These are phyloP conservation scores for Pochonia chlamydosporia DNA, from an alignment of 2,329 filamentous ascomycete genomes.

Conservation along the genomic window DNA sequence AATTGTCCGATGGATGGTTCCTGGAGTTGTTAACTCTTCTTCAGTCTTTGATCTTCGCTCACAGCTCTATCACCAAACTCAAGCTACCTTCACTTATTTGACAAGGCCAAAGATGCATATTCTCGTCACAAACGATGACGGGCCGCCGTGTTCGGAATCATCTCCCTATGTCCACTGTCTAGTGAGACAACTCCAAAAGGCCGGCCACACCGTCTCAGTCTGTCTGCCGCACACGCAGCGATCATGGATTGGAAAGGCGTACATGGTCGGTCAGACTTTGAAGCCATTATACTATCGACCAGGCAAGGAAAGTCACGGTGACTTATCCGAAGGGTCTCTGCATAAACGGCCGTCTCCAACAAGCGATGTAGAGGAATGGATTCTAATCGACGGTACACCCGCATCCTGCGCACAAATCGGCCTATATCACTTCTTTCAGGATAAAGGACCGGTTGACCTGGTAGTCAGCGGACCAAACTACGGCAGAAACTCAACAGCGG, in stretches of 20 bases:
- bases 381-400: conserved; percentile 74
- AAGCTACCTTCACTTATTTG: background rate
- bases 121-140: conserved; percentile 72
- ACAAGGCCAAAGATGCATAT: conserved; percentile 44
- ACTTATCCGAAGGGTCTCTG: conserved; percentile 54
- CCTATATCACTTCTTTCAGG: conserved; percentile 70
- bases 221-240: conserved; percentile 86
- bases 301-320: conserved; percentile 31
- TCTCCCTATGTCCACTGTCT: conserved; percentile 77
- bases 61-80: background rate
- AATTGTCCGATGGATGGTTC: too few species aligned
- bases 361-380: conserved; percentile 65
- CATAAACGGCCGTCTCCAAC: conserved; percentile 51
- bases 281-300: conserved; percentile 79
- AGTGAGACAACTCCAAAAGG: conserved; percentile 60
- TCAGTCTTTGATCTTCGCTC: too few species aligned
- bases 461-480: conserved; percentile 79
- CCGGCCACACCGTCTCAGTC: conserved; percentile 84
- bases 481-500: conserved; percentile 72
- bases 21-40: too few species aligned
- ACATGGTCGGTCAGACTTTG: conserved; percentile 84
- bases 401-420: conserved; percentile 79
- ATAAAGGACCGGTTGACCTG: conserved; percentile 66
- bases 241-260: conserved; percentile 97
- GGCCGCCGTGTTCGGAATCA: conserved; percentile 71